Evolutionary conservation across 805 yeast genomes (phyloP).

Genomic region (Candida schatavii): DNA sequence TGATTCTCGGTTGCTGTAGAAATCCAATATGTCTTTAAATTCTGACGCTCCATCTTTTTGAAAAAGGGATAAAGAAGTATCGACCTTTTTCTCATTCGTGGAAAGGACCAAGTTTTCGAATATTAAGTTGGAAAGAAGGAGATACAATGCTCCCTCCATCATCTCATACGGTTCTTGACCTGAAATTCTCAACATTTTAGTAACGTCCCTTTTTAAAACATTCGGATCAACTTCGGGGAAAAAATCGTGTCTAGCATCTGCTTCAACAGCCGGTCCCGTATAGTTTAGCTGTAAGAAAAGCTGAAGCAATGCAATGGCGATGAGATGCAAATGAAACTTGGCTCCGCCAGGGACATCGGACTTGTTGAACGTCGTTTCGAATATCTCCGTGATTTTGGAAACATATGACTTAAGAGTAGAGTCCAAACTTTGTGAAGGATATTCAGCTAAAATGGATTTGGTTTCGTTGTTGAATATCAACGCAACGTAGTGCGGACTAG

Average conservation of each 20-base stretch:
- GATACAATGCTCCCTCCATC: constrained; percentile 33
- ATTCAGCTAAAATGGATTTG: constrained; percentile 14
- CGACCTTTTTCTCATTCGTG: constrained; percentile 30
- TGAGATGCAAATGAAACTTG: constrained; percentile 24
- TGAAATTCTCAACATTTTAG: constrained; percentile 46
- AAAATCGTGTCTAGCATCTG: constrained; percentile 28
- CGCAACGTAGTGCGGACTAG: constrained; percentile 16
- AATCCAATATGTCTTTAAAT: constrained; percentile 24
- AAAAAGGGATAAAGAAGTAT: neutral
- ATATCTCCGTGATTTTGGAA: constrained; percentile 6
- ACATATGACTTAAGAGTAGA: constrained; percentile 14
- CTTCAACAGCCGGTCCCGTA: constrained; percentile 72
- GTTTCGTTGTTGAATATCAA: constrained; percentile 16
- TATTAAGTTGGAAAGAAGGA: constrained; percentile 26
- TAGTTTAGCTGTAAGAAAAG: constrained; percentile 71
- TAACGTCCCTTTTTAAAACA: constrained; percentile 26
- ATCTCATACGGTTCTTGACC: constrained; percentile 73
- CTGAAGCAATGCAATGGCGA: constrained; percentile 64
- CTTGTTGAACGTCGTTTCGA: constrained; percentile 10
- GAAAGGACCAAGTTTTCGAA: constrained; percentile 45
- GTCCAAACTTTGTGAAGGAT: constrained; percentile 20
- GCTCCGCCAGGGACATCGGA: constrained; percentile 12
- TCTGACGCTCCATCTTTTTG: constrained; percentile 12
- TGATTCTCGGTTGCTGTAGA: constrained; percentile 5
- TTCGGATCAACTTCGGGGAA: constrained; percentile 21